Conservation (phyloP, 768 basidiomycete species). For the Mycena amicta region DNA sequence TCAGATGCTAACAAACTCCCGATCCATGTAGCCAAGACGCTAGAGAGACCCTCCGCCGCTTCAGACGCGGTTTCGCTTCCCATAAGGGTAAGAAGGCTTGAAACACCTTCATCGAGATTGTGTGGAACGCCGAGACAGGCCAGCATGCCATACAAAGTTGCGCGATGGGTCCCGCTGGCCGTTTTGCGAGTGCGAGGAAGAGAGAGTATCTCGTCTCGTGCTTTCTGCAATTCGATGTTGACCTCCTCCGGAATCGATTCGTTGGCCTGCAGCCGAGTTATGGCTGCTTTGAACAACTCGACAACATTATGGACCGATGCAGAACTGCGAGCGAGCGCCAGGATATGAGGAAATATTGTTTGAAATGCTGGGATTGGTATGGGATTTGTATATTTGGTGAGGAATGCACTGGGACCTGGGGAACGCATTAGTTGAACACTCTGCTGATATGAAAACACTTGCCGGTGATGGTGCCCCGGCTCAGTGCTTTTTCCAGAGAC, state of each 20-base stretch:
- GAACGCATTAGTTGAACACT: neutral
- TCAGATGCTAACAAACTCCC: constrained; percentile 11
- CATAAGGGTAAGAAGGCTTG: constrained; percentile 38
- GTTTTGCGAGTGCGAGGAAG: constrained; percentile 86
- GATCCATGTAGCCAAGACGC: constrained; percentile 18
- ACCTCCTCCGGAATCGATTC: constrained; percentile 35
- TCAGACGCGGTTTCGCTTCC: constrained; percentile 14
- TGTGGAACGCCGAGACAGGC: constrained; percentile 45
- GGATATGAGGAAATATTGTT: constrained; percentile 11
- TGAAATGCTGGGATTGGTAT: constrained; percentile 14
- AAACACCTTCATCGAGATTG: constrained; percentile 47
- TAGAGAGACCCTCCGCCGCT: constrained; percentile 16
- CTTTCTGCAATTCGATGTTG: constrained; percentile 48
- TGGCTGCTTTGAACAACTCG: constrained; percentile 15
- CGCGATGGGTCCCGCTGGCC: constrained; percentile 82
- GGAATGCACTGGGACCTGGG: constrained; percentile 18
- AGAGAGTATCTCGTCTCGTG: constrained; percentile 59
- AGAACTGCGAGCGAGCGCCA: constrained; percentile 22
- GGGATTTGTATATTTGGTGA: constrained; percentile 14
- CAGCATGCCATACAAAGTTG: constrained; percentile 81
- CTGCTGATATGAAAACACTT: neutral
- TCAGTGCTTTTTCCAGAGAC: constrained; percentile 16
- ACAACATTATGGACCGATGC: constrained; percentile 10
- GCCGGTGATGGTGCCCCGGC: constrained; percentile 7
- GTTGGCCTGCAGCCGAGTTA: constrained; percentile 22